These are phyloP conservation scores for Kingdonia uniflora DNA, from an alignment of 164 flowering plant species.

Conservation along the genomic window DNA sequence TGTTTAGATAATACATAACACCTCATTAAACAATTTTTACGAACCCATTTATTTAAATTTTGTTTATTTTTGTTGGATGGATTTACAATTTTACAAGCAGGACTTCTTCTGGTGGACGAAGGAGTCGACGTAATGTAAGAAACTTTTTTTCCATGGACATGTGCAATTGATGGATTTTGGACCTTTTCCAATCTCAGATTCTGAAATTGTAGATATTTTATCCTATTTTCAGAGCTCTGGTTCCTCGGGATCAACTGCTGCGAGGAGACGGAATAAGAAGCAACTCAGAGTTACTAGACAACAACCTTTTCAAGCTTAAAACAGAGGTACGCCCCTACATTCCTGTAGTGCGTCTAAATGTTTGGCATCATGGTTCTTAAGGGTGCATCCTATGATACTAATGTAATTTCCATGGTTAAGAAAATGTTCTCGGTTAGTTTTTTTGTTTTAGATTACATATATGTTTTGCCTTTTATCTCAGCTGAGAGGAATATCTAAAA, in stretches of 20 bases:
- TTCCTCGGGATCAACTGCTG: slow-evolving; percentile 48
- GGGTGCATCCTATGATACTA: too few species aligned
- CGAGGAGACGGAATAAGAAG: slow-evolving; percentile 57
- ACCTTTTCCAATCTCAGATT: not conserved
- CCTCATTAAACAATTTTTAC: not conserved
- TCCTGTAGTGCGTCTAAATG: too few species aligned
- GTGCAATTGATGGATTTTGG: too few species aligned
- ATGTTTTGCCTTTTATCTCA: slow-evolving; percentile 15
- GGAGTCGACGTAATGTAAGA: slow-evolving; percentile 75
- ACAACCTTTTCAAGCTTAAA: slow-evolving; percentile 76
- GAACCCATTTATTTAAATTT: too few species aligned
- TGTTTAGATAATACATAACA: not conserved
- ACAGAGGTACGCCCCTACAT: slow-evolving; percentile 56
- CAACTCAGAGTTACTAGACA: slow-evolving; percentile 53
- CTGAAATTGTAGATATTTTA: not conserved
- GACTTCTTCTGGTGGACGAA: slow-evolving; percentile 34
- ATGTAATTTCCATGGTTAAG: too few species aligned
- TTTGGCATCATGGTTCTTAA: too few species aligned
- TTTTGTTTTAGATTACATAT: too few species aligned
- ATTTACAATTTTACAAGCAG: slow-evolving; percentile 39
- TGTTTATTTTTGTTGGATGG: slow-evolving; percentile 8
- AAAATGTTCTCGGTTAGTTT: too few species aligned
- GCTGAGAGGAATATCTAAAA: slow-evolving; percentile 77
- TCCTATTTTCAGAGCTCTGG: slow-evolving; percentile 50
- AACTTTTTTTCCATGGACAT: too few species aligned